Base-by-base conservation (phyloP, 495 filamentous ascomycete genomes). In the Penicillium longicatenatum region DNA sequence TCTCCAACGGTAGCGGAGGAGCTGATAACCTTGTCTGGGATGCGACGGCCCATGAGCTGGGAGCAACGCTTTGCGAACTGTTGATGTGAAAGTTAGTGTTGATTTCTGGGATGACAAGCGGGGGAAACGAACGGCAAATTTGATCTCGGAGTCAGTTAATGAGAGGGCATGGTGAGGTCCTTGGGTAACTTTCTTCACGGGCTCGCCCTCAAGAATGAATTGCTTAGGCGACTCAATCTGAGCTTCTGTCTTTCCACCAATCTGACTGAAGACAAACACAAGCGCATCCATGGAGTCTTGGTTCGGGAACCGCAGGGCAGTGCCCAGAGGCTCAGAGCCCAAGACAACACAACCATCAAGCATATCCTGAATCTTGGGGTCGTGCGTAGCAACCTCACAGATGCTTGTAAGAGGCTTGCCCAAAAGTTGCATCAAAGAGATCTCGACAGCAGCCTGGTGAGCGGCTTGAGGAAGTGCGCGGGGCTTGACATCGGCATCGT, bases 51-150 rank as follows among this genome's bases (percentile, higher is more conserved):
- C 29, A 85, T 92, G 51, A 97, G 76, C 67, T 91, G 87, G 66
- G 87, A 82, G 48, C 90, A 75, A 41, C 91, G 86, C 75, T 93
- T 94, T 55, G 88, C 70, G 58, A 90, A 78, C 91, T 93, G 37
- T 39, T 16, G n/a, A n/a, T 26, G 37, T n/a, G 11, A 4, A 6
- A 3, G n/a, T 53, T 53, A 53, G 50, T 26, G 42, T 8, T 4
- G 24, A 43, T 17, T 4, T 20, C 5, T 7, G 9, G 35, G 11
- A 44, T 29, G 14, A 42, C 6, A 6, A 46, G 39, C 24, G 19
- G 41, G 19, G 24, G 52, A 49, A 11, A 84, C 89, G 71, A 78
- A 93, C 89, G 58, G 84, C 84, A 74, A 93, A 93, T 66, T 90
- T 91, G 61, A 89, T 64, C 9, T 70, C 67, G 4, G 78, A 77